These are phyloP conservation scores for Borealophlyctis nickersoniae DNA, from an alignment of 192 early-diverging fungal genomes.

Conservation along the genomic window DNA sequence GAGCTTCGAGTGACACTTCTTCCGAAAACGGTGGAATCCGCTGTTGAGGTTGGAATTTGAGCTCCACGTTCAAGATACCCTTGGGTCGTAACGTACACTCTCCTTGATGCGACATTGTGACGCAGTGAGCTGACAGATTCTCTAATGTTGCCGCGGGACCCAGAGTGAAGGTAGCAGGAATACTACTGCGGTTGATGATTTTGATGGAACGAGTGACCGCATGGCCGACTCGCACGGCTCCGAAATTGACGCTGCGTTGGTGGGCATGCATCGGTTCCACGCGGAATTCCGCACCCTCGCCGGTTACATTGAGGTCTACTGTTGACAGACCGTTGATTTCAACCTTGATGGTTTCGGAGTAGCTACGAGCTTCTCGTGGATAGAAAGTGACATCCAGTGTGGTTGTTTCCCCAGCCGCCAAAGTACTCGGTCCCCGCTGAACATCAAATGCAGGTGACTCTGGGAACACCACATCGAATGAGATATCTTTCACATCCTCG, in stretches of 20 bases:
- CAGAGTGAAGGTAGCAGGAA: conserved; percentile 42
- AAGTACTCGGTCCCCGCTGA: conserved; percentile 18
- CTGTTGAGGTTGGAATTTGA: conserved; percentile 45
- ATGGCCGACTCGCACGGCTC: conserved; percentile 52
- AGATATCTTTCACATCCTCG: conserved; percentile 49
- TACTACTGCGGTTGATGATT: conserved; percentile 49
- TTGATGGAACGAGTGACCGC: conserved; percentile 33
- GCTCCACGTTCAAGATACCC: conserved; percentile 38
- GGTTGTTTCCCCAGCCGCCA: conserved; percentile 41
- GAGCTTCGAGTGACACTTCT: conserved; percentile 48
- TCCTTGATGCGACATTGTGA: conserved; percentile 29
- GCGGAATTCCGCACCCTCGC: conserved; percentile 46
- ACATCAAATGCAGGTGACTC: conserved; percentile 43
- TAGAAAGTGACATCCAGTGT: conserved; percentile 44
- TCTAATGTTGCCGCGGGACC: conserved; percentile 40
- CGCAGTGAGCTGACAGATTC: conserved; percentile 24
- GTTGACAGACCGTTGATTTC: conserved; percentile 53
- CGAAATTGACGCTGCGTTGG: conserved; percentile 50
- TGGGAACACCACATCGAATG: conserved; percentile 36
- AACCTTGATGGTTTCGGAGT: conserved; percentile 49
- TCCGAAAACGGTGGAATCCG: conserved; percentile 53
- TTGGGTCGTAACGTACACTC: conserved; percentile 42
- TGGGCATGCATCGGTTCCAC: conserved; percentile 45
- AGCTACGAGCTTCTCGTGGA: conserved; percentile 41
- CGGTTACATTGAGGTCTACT: conserved; percentile 40